phyloP scores from a whole-genome alignment of 1,284 basidiomycete species.

The Stygiomarasmius scandens region DNA sequence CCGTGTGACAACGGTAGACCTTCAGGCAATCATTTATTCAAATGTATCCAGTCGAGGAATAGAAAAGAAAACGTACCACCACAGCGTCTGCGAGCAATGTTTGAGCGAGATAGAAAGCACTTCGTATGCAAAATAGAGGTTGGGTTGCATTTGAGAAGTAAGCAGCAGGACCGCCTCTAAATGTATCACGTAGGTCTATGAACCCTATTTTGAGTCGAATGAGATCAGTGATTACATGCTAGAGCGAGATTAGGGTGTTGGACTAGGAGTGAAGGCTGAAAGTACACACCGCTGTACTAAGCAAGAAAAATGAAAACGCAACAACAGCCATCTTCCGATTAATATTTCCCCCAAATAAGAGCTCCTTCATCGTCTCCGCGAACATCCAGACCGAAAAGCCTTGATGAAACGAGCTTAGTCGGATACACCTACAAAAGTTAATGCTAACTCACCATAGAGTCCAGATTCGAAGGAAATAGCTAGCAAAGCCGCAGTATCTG shows the following conservation, averaged over 20 bases:
- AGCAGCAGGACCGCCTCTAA: neutral
- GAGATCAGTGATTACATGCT: slow-evolving; percentile 2
- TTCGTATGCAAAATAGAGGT: neutral
- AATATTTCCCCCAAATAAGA: neutral
- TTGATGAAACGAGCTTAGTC: no score
- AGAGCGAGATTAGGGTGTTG: no score
- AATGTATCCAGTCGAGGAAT: no score
- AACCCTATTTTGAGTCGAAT: neutral
- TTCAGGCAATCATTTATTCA: neutral
- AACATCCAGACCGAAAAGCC: slow-evolving; percentile 4
- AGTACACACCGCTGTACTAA: slow-evolving; percentile 5
- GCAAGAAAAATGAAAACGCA: neutral
- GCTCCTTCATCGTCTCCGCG: neutral
- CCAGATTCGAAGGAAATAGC: slow-evolving; percentile 5
- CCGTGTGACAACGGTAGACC: slow-evolving; percentile 4
- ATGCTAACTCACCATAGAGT: slow-evolving; percentile 1
- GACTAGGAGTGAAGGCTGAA: no score
- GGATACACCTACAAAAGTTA: no score
- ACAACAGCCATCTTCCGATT: neutral
- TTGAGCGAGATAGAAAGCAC: slow-evolving; percentile 1
- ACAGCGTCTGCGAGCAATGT: slow-evolving; percentile 8
- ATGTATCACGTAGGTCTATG: neutral
- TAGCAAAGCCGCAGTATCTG: neutral
- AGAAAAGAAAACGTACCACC: neutral
- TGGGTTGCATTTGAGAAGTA: neutral